Conservation (phyloP, 2,329 filamentous ascomycete genomes). For the Westerdykella ornata region DNA sequence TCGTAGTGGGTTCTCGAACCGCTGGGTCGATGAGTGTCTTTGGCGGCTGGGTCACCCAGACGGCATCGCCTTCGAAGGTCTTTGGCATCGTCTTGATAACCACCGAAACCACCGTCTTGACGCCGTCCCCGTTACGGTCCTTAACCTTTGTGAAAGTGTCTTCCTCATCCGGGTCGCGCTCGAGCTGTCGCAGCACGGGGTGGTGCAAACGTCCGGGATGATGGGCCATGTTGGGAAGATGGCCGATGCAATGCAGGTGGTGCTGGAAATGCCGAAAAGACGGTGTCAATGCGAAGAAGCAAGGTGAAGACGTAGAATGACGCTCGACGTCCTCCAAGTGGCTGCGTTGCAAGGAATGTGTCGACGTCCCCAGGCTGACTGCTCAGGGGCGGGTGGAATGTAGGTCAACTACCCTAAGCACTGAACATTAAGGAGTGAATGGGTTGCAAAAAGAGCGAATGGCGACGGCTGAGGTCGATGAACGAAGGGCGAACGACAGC, state of each 20-base stretch:
- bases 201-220: slow-evolving; percentile 22
- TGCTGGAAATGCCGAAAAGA: background rate
- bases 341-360: slow-evolving; percentile 25
- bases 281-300: slow-evolving; percentile 1
- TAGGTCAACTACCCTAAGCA: slow-evolving; percentile 17
- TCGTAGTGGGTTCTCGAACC: slow-evolving; percentile 1
- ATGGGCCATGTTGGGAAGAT: slow-evolving; percentile 13
- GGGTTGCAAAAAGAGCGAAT: slow-evolving; percentile 28
- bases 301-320: no score
- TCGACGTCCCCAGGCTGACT: slow-evolving; percentile 7
- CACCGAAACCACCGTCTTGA: slow-evolving; percentile 37
- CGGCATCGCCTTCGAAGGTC: slow-evolving; percentile 46
- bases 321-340: no score
- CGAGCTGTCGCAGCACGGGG: slow-evolving; percentile 25
- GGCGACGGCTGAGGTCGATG: slow-evolving; percentile 32
- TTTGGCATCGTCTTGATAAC: slow-evolving; percentile 49
- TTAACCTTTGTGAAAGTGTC: slow-evolving; percentile 6
- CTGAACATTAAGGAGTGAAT: slow-evolving; percentile 30
- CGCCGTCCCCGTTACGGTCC: slow-evolving; percentile 4
- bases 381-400: slow-evolving; percentile 23
- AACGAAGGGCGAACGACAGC: slow-evolving; percentile 38
- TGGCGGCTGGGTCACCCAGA: slow-evolving; percentile 19
- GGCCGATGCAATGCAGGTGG: slow-evolving; percentile 1
- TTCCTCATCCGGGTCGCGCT: slow-evolving; percentile 11
- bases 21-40: slow-evolving; percentile 4